Base-by-base conservation (phyloP, 768 basidiomycete genomes). In the Podaxis carcinomalis region DNA sequence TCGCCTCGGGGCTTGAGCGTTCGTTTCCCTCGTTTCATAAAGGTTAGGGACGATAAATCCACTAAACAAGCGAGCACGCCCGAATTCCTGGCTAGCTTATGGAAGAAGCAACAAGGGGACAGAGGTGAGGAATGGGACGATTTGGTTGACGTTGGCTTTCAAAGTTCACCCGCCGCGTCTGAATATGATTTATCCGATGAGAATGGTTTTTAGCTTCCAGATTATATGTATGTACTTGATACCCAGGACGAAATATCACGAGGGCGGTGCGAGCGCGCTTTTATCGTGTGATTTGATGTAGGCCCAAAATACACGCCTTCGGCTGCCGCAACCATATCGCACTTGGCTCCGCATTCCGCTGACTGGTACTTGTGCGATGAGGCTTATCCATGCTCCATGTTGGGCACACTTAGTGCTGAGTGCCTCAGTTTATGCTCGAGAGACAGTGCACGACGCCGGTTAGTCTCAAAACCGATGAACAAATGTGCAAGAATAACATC, bases 21-120 rank as follows among this genome's bases (percentile, higher is more conserved):
- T 11, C 87, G 95, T 11, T 97, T 97, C 72, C 95, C 95, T 44
- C 81, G 94, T 37, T 96, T 95, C 74, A 78, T 95, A 58, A 83
- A 79, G 61, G 67, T 83, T 5, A 77, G 90, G 25, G 85, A 87
- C 9, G 94, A 95, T 73, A 95, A 93, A 72, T 67, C 67, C 4
- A 78, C 87, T 54, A 86, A 89, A 67, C 73, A 88, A 64, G 93
- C 92, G 1, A 93, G 86, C 65, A 86, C 87, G 3, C 79, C 86
- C 1, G 77, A 82, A 19, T 86, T 91, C 68, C 76, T 95, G 52
- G 88, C 83, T 7, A 77, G 80, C 11, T 82, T 94, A 71, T 94
- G 86, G 72, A 75, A 77, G 56, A 77, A 78, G 44, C 92, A 95
- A 71, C 81, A 85, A 55, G 77, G 72, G 16, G 73, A 72, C 50